Evolutionary conservation across 192 early-diverging fungal species (phyloP).

Genomic region (Entomortierella lignicola): DNA sequence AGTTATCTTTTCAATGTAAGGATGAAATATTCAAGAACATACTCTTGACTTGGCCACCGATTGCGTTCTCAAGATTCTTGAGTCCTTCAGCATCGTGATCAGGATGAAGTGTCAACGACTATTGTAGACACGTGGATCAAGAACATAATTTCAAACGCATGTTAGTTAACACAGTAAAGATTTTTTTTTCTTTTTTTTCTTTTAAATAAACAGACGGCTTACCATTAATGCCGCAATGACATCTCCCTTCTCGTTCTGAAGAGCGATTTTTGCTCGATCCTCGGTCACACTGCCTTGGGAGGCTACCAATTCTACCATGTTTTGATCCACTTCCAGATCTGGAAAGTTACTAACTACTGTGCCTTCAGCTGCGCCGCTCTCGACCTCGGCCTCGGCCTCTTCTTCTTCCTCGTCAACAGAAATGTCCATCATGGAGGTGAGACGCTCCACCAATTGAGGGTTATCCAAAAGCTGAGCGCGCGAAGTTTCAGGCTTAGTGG

Average conservation of each 20-base stretch:
- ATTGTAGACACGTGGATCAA: neutral
- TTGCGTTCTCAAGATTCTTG: conserved; percentile 53
- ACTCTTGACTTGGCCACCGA: conserved; percentile 58
- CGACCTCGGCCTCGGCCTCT: conserved; percentile 44
- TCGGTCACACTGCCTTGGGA: conserved; percentile 67
- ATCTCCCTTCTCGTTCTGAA: conserved; percentile 63
- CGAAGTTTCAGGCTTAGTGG: conserved; percentile 68
- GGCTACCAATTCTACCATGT: conserved; percentile 66
- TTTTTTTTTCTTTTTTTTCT: no score
- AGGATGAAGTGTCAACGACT: conserved; percentile 52
- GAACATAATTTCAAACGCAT: neutral
- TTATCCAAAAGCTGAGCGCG: conserved; percentile 62
- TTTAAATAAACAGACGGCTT: no score
- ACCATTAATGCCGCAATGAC: conserved; percentile 74
- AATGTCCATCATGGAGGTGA: conserved; percentile 71
- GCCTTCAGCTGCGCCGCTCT: conserved; percentile 7
- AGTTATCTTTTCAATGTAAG: no score
- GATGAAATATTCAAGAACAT: no score
- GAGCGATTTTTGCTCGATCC: conserved; percentile 66
- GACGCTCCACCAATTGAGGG: conserved; percentile 69
- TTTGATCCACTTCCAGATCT: conserved; percentile 54
- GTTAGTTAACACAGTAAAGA: no score
- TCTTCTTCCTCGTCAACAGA: conserved; percentile 57
- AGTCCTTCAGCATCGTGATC: conserved; percentile 54
- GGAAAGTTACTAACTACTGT: conserved; percentile 25